Evolutionary conservation across 73 alveolate species (phyloP).

Genomic region (Durusdinium trenchii): DNA sequence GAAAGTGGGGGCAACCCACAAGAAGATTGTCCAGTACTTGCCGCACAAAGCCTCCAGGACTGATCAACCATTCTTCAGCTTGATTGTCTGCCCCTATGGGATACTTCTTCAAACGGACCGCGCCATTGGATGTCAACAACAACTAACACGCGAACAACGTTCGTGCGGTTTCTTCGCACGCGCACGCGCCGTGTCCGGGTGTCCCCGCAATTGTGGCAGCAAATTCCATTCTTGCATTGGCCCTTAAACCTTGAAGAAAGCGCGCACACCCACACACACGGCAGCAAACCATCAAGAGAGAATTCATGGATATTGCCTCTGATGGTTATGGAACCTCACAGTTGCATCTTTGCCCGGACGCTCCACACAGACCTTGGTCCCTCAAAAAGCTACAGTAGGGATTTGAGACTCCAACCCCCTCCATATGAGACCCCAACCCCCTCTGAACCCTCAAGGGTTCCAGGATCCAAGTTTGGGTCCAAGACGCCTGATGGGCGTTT

Average conservation of each 20-base stretch:
- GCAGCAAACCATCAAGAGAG: background rate
- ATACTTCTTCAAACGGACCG: background rate
- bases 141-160: background rate
- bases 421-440: no score
- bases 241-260: background rate
- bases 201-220: slow-evolving; percentile 46
- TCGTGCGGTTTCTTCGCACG: background rate
- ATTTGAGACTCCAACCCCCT: no score
- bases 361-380: background rate
- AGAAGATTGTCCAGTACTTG: no score
- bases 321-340: background rate
- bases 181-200: background rate
- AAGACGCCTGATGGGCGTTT: no score
- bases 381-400: no score
- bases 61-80: no score
- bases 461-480: no score
- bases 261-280: background rate
- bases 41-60: no score
- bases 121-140: background rate
- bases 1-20: no score
- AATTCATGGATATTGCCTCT: background rate
- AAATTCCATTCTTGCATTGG: slow-evolving; percentile 39
- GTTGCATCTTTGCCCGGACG: background rate
- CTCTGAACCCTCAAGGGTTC: no score
- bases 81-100: no score